Evolutionary conservation across 768 basidiomycete species (phyloP).

Genomic region (Nidularia sp.): DNA sequence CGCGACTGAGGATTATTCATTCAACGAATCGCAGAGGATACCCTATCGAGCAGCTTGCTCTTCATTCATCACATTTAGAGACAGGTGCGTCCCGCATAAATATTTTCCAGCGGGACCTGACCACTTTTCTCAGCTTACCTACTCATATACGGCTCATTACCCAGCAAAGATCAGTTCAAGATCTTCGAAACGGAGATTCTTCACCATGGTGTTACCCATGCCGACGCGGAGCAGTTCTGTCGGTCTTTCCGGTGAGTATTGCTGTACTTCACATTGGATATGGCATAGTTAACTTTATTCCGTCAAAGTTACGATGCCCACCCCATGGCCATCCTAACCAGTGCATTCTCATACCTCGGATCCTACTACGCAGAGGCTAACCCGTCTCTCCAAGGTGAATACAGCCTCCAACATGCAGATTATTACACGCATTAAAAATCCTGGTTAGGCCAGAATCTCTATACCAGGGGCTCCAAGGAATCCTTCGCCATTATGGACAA

Average conservation of each 20-base stretch:
- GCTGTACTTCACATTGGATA: not conserved
- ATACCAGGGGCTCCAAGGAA: constrained; percentile 57
- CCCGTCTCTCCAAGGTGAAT: constrained; percentile 75
- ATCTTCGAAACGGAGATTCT: constrained; percentile 74
- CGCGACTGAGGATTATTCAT: too few relatives aligned
- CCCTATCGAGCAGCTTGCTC: constrained; percentile 88
- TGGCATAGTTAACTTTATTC: not conserved
- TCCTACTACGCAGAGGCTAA: constrained; percentile 88
- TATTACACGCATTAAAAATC: not conserved
- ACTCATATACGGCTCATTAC: constrained; percentile 83
- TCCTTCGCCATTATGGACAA: constrained; percentile 85
- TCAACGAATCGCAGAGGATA: constrained; percentile 56
- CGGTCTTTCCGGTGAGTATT: constrained; percentile 54
- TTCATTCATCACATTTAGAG: constrained; percentile 77
- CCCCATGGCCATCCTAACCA: constrained; percentile 87
- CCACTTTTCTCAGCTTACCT: constrained; percentile 54
- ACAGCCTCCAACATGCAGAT: not conserved
- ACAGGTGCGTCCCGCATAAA: constrained; percentile 26
- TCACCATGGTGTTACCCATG: constrained; percentile 67
- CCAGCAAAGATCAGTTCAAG: constrained; percentile 52
- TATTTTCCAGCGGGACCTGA: not conserved
- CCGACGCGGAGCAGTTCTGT: constrained; percentile 68
- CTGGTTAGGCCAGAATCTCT: constrained; percentile 67
- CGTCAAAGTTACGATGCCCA: constrained; percentile 79
- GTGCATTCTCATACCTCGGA: constrained; percentile 83